Evolutionary conservation across 202 grass and related monocot species (phyloP), one percentile per base, ranked within the genome.

Genomic region (Zoysia matrella): DNA sequence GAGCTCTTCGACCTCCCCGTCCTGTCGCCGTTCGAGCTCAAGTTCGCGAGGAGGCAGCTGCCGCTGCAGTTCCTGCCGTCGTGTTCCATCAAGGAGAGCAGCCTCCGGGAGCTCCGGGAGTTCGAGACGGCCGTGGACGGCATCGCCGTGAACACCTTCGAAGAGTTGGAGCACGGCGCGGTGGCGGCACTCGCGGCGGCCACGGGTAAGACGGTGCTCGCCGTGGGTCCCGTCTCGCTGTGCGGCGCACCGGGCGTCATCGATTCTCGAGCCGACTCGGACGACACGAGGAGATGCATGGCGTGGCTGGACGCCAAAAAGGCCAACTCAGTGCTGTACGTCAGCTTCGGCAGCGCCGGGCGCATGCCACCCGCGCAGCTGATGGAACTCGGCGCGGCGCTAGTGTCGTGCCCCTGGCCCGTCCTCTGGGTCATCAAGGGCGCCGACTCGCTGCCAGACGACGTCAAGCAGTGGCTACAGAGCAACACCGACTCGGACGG

Each of bases 111-210:
- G 72, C 0, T 74, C 8, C 79, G 82, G 50, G 72, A 93, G 2
- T 89, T 63, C 30, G 83, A 91, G 77, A 11, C 70, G 67, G 69
- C 63, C 42, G 81, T 82, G 44, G 88, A 93, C 60, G 93, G 90
- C 46, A 22, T 91, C 46, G 18, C 91, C 51, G 77, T 93, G 13
- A 93, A 97, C 82, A 91, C 74, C 90, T 91, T 97, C 69, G 88
- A 97, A 1, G 79, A 89, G 72, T 74, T 97, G 60, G 90, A 97
- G 75, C 86, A 30, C n/a, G 22, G 22, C 22, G 22, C 22, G 22
- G 22, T 22, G 22, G 22, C 22, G 22, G 22, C 22, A 22, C 69
- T 53, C 1, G 18, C 53, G 43, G 7, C 43, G 77, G 47, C 4
- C 52, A 70, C n/a, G 1, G 18, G 56, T 0, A 61, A 7, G 50